A percentile compares a stretch with the other conserved stretches of the same genome.
Evolutionary conservation across 2,329 filamentous ascomycete species (phyloP).

Genomic region (Stachybotrys chlorohalonatus): DNA sequence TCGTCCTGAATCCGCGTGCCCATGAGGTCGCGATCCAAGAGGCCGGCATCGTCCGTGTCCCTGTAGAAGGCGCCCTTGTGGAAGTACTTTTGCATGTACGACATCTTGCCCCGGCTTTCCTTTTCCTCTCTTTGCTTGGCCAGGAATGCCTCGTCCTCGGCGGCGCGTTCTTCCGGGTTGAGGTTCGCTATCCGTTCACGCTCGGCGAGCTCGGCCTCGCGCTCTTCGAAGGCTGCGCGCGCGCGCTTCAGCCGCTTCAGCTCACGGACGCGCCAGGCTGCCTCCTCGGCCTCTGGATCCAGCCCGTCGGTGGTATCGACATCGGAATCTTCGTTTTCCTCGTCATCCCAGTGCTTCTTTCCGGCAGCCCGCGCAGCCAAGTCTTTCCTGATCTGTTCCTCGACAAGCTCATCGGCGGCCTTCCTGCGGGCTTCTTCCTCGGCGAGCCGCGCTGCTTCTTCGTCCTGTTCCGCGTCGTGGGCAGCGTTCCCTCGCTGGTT

Average conservation of each 20-base stretch:
- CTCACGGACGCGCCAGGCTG: constrained; percentile 91
- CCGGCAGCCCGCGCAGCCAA: constrained; percentile 64
- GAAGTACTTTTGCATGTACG: constrained; percentile 91
- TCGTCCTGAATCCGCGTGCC: constrained; percentile 77
- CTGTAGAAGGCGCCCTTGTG: constrained; percentile 96
- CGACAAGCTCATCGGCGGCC: constrained; percentile 70
- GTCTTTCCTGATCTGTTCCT: constrained; percentile 80
- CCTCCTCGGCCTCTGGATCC: constrained; percentile 80
- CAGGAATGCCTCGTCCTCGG: constrained; percentile 74
- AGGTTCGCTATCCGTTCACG: constrained; percentile 81
- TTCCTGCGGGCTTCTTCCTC: constrained; percentile 57
- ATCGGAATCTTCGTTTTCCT: constrained; percentile 59
- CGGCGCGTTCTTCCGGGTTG: constrained; percentile 74
- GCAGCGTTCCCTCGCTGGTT: constrained; percentile 34
- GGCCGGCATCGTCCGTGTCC: constrained; percentile 65
- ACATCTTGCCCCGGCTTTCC: constrained; percentile 68
- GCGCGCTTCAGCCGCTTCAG: constrained; percentile 81
- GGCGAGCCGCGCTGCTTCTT: constrained; percentile 26
- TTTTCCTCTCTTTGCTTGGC: constrained; percentile 74
- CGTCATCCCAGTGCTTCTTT: constrained; percentile 82
- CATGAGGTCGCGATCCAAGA: constrained; percentile 78
- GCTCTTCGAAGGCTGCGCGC: constrained; percentile 71
- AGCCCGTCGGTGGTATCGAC: constrained; percentile 84
- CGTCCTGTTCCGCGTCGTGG: constrained; percentile 19
- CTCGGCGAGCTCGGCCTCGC: constrained; percentile 80